Percentiles rank a stretch among this genome's conserved stretches.
These are phyloP conservation scores for Linnemannia hyalina DNA, from an alignment of 192 early-diverging fungal genomes.

Conservation along the genomic window DNA sequence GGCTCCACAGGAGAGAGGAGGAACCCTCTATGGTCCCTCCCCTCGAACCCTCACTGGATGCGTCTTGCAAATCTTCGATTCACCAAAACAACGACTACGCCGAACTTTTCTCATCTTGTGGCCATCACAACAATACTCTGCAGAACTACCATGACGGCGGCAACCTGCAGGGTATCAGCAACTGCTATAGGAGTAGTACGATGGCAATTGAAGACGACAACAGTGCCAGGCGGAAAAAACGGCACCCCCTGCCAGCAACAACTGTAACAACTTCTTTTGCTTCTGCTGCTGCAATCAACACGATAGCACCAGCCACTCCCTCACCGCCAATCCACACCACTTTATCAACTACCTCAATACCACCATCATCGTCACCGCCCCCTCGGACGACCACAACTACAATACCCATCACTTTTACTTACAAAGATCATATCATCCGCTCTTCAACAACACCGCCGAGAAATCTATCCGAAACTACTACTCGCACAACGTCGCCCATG, in stretches of 20 bases:
- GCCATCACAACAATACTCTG: not conserved
- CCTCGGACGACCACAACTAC: not conserved
- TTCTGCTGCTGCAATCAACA: not conserved
- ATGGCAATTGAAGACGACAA: not conserved
- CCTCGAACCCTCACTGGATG: not conserved
- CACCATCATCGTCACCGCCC: not conserved
- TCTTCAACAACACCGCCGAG: not conserved
- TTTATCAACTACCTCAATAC: not conserved
- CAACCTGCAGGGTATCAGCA: not conserved
- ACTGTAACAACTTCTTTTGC: not conserved
- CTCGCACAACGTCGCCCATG: not conserved
- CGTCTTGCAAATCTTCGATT: conserved; percentile 1
- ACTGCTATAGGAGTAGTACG: not conserved
- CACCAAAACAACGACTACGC: conserved; percentile 9
- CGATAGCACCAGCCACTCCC: not conserved
- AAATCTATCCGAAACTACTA: not conserved
- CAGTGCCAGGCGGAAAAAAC: not conserved
- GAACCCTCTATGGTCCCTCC: not conserved
- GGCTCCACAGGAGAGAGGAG: not conserved
- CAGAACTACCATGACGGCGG: not conserved
- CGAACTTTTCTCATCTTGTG: not conserved
- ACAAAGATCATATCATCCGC: not conserved
- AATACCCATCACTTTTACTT: not conserved
- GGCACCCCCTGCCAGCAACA: not conserved
- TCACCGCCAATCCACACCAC: not conserved